Percentiles rank a stretch among this genome's conserved stretches.
These are phyloP conservation scores for Sporothrix brunneoviolacea DNA, from an alignment of 2,329 filamentous ascomycete species.

Conservation along the genomic window DNA sequence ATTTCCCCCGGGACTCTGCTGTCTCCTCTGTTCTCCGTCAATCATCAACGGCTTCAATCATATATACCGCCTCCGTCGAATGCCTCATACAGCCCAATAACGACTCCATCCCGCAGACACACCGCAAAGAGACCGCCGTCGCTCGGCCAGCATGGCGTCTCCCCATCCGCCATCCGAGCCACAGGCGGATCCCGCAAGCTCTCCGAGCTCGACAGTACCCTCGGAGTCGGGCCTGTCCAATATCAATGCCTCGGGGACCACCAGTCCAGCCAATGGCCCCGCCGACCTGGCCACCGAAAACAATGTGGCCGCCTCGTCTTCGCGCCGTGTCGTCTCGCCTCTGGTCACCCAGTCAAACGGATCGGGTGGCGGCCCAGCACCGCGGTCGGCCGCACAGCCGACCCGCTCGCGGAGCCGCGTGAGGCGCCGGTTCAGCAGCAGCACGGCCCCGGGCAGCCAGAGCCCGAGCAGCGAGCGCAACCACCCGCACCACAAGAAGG, in stretches of 20 bases:
- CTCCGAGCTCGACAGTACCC: no score
- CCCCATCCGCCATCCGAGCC: background rate
- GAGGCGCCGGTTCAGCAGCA: slow-evolving; percentile 72
- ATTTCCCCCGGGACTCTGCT: no score
- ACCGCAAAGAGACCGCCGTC: background rate
- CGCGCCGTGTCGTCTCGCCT: slow-evolving; percentile 11
- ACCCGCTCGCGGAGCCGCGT: slow-evolving; percentile 52
- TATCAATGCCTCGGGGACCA: slow-evolving; percentile 41
- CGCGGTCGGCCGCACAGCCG: slow-evolving; percentile 24
- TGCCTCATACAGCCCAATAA: background rate
- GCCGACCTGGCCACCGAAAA: no score
- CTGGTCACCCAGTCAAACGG: slow-evolving; percentile 19
- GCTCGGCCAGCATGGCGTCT: slow-evolving; percentile 2
- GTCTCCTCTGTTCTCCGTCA: no score
- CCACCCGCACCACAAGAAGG: slow-evolving; percentile 36
- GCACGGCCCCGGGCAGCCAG: slow-evolving; percentile 73
- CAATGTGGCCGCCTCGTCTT: background rate
- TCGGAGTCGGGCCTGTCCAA: slow-evolving; percentile 46
- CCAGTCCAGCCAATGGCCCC: slow-evolving; percentile 19
- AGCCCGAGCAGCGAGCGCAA: slow-evolving; percentile 66
- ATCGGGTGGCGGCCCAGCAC: background rate
- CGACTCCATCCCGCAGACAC: background rate
- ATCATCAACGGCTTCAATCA: no score
- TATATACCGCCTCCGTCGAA: no score
- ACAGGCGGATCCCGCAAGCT: background rate